Percentiles rank a stretch among this genome's conserved stretches.
phyloP scores from a whole-genome alignment of 495 filamentous ascomycete species.

The Lophiostoma macrostomum region DNA sequence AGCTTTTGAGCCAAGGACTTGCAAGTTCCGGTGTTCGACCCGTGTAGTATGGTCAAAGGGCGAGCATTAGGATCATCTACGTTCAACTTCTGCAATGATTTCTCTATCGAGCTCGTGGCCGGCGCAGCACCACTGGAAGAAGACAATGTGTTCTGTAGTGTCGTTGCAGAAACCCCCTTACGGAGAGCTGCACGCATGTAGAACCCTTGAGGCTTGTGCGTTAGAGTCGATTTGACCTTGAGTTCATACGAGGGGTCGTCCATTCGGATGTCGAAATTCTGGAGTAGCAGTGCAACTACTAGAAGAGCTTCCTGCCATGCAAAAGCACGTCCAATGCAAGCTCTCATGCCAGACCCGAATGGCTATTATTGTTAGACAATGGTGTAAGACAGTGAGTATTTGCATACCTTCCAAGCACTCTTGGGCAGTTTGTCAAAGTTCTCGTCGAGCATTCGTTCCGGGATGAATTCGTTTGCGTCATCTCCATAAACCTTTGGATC shows the following conservation, averaged over 20 bases:
- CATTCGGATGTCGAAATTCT: slow-evolving; percentile 59
- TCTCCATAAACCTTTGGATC: slow-evolving; percentile 42
- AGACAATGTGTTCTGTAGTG: slow-evolving; percentile 50
- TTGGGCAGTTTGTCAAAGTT: slow-evolving; percentile 56
- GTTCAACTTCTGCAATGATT: neutral
- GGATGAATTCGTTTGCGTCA: slow-evolving; percentile 60
- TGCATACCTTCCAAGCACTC: slow-evolving; percentile 52
- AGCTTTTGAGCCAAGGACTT: slow-evolving; percentile 61
- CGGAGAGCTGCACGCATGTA: slow-evolving; percentile 61
- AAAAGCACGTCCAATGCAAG: slow-evolving; percentile 66
- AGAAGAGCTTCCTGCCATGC: slow-evolving; percentile 62
- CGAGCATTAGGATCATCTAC: slow-evolving; percentile 33
- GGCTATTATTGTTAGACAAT: slow-evolving; percentile 36
- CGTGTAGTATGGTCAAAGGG: slow-evolving; percentile 61
- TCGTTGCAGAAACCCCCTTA: slow-evolving; percentile 53
- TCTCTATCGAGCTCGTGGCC: neutral
- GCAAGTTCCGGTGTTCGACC: slow-evolving; percentile 74
- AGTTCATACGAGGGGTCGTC: slow-evolving; percentile 56
- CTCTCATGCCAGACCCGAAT: slow-evolving; percentile 68
- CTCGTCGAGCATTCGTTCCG: slow-evolving; percentile 65
- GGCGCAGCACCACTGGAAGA: neutral
- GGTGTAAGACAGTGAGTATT: neutral
- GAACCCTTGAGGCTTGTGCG: slow-evolving; percentile 68
- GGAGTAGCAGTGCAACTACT: slow-evolving; percentile 55
- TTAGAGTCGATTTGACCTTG: slow-evolving; percentile 48